Percentiles rank a stretch among this genome's conserved stretches.
phyloP scores from a whole-genome alignment of 352 stramenopile species.

The Phytophthora macrochlamydospora region DNA sequence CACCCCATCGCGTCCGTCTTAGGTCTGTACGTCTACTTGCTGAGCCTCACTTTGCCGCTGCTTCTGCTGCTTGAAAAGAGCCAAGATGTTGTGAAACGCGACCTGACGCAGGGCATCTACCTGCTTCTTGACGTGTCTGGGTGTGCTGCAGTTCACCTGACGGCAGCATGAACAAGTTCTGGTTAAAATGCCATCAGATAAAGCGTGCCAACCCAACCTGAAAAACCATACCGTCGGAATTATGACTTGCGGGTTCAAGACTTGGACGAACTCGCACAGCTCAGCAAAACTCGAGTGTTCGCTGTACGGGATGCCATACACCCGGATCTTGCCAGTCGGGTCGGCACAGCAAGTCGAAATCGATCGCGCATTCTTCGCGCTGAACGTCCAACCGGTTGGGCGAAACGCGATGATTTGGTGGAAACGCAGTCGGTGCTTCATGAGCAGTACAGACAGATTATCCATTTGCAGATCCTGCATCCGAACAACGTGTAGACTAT shows the following conservation, averaged over 20 bases:
- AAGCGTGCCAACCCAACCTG: neutral
- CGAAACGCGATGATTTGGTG: constrained; percentile 92
- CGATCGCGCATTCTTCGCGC: constrained; percentile 42
- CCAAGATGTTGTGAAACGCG: constrained; percentile 65
- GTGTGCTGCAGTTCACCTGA: constrained; percentile 77
- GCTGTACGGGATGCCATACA: constrained; percentile 96
- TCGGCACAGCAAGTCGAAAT: constrained; percentile 82
- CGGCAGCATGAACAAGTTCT: neutral
- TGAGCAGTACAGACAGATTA: constrained; percentile 66
- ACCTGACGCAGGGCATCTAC: constrained; percentile 66
- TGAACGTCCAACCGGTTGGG: constrained; percentile 94
- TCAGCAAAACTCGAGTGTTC: constrained; percentile 97
- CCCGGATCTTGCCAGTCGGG: constrained; percentile 77
- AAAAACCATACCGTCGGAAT: constrained; percentile 87
- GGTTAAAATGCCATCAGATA: too few species aligned
- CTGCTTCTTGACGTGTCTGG: constrained; percentile 72
- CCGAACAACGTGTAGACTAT: constrained; percentile 91
- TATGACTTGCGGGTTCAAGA: constrained; percentile 87
- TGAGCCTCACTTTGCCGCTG: constrained; percentile 10
- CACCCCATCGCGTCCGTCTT: neutral
- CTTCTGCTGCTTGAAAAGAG: constrained; percentile 52
- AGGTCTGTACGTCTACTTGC: neutral
- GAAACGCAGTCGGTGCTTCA: constrained; percentile 73
- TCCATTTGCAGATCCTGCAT: constrained; percentile 95
- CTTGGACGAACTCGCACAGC: constrained; percentile 92